Evolutionary conservation across 2,329 filamentous ascomycete species (phyloP).

Genomic region (Lasiodiplodia hormozganensis): DNA sequence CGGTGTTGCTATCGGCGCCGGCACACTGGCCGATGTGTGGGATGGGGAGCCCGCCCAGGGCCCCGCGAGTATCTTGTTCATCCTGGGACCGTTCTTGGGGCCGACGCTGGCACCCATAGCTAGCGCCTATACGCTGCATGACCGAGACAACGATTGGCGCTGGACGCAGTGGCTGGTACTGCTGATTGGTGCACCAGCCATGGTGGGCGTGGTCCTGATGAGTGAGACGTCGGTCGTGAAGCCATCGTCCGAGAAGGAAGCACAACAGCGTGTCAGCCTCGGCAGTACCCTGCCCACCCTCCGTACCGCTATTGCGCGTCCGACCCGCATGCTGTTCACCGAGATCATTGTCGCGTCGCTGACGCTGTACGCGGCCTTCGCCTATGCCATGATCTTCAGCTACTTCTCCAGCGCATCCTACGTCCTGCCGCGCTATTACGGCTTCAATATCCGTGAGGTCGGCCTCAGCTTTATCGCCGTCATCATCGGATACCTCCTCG

Average conservation of each 20-base stretch:
- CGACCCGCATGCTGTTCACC: constrained; percentile 54
- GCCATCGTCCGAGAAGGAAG: constrained; percentile 30
- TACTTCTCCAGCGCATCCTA: constrained; percentile 46
- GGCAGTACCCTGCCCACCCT: too few relatives aligned
- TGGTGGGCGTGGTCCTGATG: constrained; percentile 50
- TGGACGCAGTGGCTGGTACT: constrained; percentile 55
- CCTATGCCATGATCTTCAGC: constrained; percentile 45
- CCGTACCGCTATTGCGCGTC: constrained; percentile 57
- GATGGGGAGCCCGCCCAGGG: neutral
- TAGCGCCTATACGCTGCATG: constrained; percentile 64
- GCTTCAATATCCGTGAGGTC: constrained; percentile 39
- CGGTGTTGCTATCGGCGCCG: neutral
- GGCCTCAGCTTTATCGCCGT: constrained; percentile 45
- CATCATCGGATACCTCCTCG: constrained; percentile 41
- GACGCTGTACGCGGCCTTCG: constrained; percentile 45
- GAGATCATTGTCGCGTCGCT: constrained; percentile 46
- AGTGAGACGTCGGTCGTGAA: constrained; percentile 60
- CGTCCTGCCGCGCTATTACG: constrained; percentile 43
- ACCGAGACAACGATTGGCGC: constrained; percentile 50
- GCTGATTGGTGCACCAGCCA: constrained; percentile 48
- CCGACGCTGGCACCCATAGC: constrained; percentile 73
- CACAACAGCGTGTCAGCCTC: too few relatives aligned
- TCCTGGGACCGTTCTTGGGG: constrained; percentile 70
- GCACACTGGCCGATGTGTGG: neutral
- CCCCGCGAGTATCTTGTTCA: constrained; percentile 46